phyloP scores from a whole-genome alignment of 2,329 filamentous ascomycete genomes.

The Beauveria asiatica region DNA sequence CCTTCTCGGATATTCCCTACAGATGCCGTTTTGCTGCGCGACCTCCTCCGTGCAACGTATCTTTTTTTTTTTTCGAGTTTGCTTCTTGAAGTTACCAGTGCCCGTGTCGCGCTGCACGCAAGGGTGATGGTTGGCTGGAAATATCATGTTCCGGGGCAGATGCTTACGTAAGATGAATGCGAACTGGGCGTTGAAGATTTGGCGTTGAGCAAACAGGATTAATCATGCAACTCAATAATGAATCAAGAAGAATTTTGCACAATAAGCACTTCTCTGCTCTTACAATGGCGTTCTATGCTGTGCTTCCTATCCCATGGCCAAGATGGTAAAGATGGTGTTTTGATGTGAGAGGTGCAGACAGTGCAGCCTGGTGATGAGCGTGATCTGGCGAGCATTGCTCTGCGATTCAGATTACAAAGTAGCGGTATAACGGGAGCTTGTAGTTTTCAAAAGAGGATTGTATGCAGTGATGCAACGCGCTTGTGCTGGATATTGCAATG shows the following conservation, averaged over 20 bases:
- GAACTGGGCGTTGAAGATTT: not conserved
- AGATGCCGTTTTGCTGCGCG: not conserved
- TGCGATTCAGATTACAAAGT: not conserved
- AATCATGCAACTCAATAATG: no score
- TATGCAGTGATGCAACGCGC: not conserved
- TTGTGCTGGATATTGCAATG: not conserved
- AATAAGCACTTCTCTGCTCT: no score
- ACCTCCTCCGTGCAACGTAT: slow-evolving; percentile 8
- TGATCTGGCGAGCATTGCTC: not conserved
- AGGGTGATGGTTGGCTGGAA: slow-evolving; percentile 9
- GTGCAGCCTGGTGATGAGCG: not conserved
- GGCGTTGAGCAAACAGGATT: no score
- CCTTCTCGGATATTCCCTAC: not conserved
- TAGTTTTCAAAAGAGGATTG: not conserved
- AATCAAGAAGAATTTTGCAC: no score
- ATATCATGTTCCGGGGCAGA: slow-evolving; percentile 11
- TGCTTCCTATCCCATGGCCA: no score
- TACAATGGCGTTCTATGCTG: no score
- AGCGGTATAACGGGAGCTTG: not conserved
- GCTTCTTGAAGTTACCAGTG: not conserved
- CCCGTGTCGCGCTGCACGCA: slow-evolving; percentile 11
- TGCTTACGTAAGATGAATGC: slow-evolving; percentile 9
- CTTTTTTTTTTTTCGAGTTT: slow-evolving; percentile 7
- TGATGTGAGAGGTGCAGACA: no score
- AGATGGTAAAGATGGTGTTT: no score